A percentile compares a stretch with the other conserved stretches of the same genome.
Evolutionary conservation across 1,284 basidiomycete species (phyloP).

Genomic region (Rhodotorula sp.): DNA sequence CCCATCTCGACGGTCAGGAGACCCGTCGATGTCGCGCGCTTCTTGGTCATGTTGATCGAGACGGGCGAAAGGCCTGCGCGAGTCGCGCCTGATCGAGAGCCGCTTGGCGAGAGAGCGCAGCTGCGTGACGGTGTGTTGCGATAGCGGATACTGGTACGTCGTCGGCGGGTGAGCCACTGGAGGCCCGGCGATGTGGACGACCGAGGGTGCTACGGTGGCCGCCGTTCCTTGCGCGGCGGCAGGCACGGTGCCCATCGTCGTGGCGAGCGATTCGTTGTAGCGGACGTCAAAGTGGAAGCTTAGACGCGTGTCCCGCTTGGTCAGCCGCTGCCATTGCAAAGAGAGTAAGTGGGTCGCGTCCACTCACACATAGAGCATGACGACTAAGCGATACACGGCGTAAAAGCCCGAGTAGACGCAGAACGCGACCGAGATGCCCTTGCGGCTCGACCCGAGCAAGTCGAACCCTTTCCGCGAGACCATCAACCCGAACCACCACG

Average conservation of each 20-base stretch:
- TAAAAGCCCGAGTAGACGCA: constrained; percentile 9
- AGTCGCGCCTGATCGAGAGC: not conserved
- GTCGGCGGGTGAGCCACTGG: not conserved
- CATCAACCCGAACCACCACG: constrained; percentile 28
- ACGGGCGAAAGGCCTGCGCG: not conserved
- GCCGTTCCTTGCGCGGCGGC: not conserved
- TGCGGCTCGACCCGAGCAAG: not conserved
- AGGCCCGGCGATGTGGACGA: not conserved
- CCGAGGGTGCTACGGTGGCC: not conserved
- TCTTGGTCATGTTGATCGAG: not conserved
- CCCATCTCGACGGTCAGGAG: no score
- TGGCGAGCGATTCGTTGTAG: constrained; percentile 3
- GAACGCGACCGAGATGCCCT: constrained; percentile 7
- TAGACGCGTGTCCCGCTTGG: not conserved
- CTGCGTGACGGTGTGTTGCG: not conserved
- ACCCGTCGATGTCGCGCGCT: not conserved
- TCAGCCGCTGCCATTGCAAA: not conserved
- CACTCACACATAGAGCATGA: constrained; percentile 17
- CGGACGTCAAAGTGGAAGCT: constrained; percentile 14
- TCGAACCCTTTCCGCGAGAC: constrained; percentile 3
- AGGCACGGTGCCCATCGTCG: not conserved
- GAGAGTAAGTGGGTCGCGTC: no score
- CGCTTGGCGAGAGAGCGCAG: not conserved
- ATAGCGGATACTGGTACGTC: not conserved
- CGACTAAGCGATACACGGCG: constrained; percentile 13